These are phyloP conservation scores for Chlamydomonas sphaeroides DNA, from an alignment of 139 green algal species.

Conservation along the genomic window DNA sequence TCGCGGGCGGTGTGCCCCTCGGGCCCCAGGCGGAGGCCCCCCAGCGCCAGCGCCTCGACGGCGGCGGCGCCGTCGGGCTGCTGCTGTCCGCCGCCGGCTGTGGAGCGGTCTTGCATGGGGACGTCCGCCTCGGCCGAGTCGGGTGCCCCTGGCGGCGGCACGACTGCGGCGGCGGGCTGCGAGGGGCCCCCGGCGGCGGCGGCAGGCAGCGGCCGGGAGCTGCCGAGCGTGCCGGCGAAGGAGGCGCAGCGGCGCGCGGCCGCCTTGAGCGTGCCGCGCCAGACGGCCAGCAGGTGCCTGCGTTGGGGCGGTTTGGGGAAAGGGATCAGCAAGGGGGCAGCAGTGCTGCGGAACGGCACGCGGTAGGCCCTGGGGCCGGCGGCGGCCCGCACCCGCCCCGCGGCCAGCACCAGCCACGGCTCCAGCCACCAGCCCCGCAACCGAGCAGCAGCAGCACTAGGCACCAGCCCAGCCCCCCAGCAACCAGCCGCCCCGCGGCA, in stretches of 20 bases:
- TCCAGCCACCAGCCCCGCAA: too few relatives aligned
- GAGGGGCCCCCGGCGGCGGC: not conserved
- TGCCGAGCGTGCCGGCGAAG: not conserved
- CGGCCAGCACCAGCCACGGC: too few relatives aligned
- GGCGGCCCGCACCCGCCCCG: not conserved
- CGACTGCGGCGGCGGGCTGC: not conserved
- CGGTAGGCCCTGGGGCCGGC: not conserved
- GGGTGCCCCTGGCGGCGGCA: not conserved
- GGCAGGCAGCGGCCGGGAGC: not conserved
- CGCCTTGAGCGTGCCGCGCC: constrained; percentile 1
- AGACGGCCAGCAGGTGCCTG: constrained; percentile 14
- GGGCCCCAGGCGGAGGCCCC: not conserved
- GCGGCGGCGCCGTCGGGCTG: not conserved
- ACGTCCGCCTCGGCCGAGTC: not conserved
- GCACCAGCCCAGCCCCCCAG: too few relatives aligned
- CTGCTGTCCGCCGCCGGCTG: not conserved
- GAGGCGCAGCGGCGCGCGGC: not conserved
- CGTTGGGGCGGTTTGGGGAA: not conserved
- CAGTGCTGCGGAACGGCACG: not conserved
- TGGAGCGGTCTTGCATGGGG: not conserved
- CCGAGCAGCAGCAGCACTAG: too few relatives aligned
- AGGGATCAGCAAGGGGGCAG: not conserved
- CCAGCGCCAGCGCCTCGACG: not conserved
- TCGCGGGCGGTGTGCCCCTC: too few relatives aligned
- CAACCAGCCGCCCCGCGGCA: not conserved